Evolutionary conservation across 192 early-diverging fungal species (phyloP).

Genomic region (Umbelopsis ramanniana): DNA sequence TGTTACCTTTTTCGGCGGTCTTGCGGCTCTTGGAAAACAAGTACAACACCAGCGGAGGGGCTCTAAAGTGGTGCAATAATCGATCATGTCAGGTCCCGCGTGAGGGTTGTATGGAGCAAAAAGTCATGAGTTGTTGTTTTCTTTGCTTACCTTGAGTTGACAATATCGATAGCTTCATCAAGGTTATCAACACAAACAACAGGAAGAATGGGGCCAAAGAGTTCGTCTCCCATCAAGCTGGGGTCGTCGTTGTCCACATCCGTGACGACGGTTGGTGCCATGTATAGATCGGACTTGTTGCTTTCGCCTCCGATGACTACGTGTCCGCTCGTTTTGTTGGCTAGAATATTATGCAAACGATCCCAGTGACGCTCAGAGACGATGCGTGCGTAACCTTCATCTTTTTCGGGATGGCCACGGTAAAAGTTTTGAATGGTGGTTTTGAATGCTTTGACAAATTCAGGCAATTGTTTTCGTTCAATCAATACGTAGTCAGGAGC

Average conservation of each 20-base stretch:
- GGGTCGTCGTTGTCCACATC: constrained; percentile 63
- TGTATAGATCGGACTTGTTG: constrained; percentile 66
- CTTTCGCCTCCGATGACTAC: constrained; percentile 64
- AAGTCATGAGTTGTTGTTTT: background rate
- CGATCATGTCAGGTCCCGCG: background rate
- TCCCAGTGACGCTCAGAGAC: constrained; percentile 64
- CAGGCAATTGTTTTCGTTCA: constrained; percentile 46
- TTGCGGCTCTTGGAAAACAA: constrained; percentile 62
- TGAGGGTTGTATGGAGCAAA: background rate
- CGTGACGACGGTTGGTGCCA: constrained; percentile 84
- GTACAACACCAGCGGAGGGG: constrained; percentile 83
- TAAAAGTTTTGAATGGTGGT: constrained; percentile 45
- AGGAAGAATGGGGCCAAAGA: constrained; percentile 93
- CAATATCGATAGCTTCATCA: constrained; percentile 64
- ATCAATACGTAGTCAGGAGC: constrained; percentile 77
- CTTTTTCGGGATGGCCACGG: constrained; percentile 43
- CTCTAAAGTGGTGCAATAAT: constrained; percentile 31
- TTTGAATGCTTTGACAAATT: constrained; percentile 55
- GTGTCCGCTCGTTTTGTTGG: constrained; percentile 50
- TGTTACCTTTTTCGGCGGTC: constrained; percentile 53
- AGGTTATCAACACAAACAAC: constrained; percentile 69
- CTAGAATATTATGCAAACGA: constrained; percentile 59
- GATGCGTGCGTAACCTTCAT: constrained; percentile 62
- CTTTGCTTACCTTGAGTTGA: constrained; percentile 51
- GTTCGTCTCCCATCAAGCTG: constrained; percentile 78